Conservation (phyloP, 2,329 filamentous ascomycete species). For the Phaeosphaeria sp. region DNA sequence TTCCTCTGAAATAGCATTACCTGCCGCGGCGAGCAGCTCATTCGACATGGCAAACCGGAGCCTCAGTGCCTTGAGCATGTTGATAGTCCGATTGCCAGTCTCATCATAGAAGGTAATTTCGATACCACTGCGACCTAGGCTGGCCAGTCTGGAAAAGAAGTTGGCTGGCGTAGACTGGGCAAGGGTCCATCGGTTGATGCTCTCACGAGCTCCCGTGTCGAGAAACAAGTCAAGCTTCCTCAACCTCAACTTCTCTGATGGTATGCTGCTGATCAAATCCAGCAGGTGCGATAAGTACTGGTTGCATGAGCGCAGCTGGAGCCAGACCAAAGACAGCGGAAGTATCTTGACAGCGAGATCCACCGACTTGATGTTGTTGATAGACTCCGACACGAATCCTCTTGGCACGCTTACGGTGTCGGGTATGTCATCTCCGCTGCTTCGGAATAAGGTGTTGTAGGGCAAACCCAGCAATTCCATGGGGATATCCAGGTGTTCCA, state of each 20-base stretch:
- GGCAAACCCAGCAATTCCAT: slow-evolving; percentile 14
- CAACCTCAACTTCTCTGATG: slow-evolving; percentile 4
- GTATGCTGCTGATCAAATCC: slow-evolving; percentile 7
- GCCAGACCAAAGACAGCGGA: slow-evolving; percentile 7
- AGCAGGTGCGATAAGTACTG: slow-evolving; percentile 10
- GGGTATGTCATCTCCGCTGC: neutral
- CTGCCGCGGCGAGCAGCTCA: neutral
- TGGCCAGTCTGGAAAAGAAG: neutral
- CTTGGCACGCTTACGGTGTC: neutral
- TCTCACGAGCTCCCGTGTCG: slow-evolving; percentile 8
- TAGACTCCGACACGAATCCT: neutral
- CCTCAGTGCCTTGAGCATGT: too few relatives aligned
- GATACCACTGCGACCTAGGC: neutral
- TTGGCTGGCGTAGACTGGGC: neutral
- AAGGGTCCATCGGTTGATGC: slow-evolving; percentile 12
- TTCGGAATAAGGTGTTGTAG: slow-evolving; percentile 6
- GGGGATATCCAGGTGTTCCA: slow-evolving; percentile 14
- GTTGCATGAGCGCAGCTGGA: slow-evolving; percentile 21
- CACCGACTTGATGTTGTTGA: neutral
- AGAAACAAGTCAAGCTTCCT: slow-evolving; percentile 20
- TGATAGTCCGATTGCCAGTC: neutral
- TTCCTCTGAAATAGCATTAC: too few relatives aligned
- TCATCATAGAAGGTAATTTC: neutral
- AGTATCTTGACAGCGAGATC: slow-evolving; percentile 7
- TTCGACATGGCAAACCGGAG: too few relatives aligned